Evolutionary conservation across 176 grass and related monocot genomes (phyloP).

Genomic region (Hordeum vulgare): DNA sequence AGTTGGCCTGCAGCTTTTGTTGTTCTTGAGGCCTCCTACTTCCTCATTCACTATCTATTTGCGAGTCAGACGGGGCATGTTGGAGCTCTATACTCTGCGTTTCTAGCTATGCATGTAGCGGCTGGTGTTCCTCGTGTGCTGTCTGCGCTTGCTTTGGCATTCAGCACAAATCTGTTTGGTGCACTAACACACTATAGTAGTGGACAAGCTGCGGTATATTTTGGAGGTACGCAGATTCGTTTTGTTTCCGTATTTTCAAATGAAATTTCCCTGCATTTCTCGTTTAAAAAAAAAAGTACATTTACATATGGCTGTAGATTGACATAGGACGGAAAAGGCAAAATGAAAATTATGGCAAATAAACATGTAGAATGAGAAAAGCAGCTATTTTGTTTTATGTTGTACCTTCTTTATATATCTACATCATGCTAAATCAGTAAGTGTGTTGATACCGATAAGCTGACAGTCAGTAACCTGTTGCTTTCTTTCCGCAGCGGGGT

Average conservation of each 20-base stretch:
- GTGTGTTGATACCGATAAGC: not conserved
- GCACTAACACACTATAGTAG: constrained; percentile 79
- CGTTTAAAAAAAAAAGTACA: not conserved
- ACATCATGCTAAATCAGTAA: not conserved
- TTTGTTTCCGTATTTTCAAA: not conserved
- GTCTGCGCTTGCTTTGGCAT: constrained; percentile 67
- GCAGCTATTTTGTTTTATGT: not conserved
- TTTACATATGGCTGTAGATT: not conserved
- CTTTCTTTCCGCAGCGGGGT: constrained; percentile 55
- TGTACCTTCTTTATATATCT: not conserved
- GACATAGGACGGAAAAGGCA: not conserved
- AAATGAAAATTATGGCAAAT: not conserved
- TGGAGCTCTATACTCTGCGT: constrained; percentile 76
- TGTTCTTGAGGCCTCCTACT: constrained; percentile 74
- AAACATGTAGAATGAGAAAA: not conserved
- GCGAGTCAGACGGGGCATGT: constrained; percentile 87
- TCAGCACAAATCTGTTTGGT: constrained; percentile 83
- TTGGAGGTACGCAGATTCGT: constrained; percentile 52
- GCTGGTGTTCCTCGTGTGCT: constrained; percentile 65
- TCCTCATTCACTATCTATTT: constrained; percentile 83
- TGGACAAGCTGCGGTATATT: constrained; percentile 85
- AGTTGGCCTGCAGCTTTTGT: constrained; percentile 64
- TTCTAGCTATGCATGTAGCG: constrained; percentile 76
- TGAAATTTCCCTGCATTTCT: not conserved
- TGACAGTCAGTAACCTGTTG: constrained; percentile 19